phyloP scores from a whole-genome alignment of 2,329 filamentous ascomycete species.

The Xylariaceae sp. region DNA sequence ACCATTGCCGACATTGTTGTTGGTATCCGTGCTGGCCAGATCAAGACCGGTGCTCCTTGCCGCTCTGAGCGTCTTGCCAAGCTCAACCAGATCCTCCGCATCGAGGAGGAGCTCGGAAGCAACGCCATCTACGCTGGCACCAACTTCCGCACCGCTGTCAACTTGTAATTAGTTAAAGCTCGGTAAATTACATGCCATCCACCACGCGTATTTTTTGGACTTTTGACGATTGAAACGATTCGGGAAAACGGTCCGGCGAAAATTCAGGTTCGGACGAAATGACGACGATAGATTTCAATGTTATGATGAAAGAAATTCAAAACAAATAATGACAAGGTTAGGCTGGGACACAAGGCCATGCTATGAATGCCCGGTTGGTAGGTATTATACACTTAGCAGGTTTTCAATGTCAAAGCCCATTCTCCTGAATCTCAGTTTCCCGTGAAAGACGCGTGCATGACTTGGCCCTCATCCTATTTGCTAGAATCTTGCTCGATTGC shows the following conservation, averaged over 20 bases:
- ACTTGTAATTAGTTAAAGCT: constrained; percentile 56
- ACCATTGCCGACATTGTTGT: constrained; percentile 98
- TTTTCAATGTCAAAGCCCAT: not conserved
- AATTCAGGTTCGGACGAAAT: constrained; percentile 24
- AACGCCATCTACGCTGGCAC: constrained; percentile 87
- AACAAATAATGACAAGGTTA: constrained; percentile 14
- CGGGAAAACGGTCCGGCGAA: constrained; percentile 26
- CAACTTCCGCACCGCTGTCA: constrained; percentile 88
- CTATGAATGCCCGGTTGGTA: not conserved
- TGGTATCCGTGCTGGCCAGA: constrained; percentile 92
- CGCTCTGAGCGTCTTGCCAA: constrained; percentile 98
- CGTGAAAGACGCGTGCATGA: not conserved
- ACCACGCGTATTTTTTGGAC: constrained; percentile 15
- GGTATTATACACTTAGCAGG: not conserved
- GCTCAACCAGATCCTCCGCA: constrained; percentile 99
- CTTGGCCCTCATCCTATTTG: no score
- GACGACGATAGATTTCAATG: constrained; percentile 25
- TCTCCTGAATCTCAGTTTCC: not conserved
- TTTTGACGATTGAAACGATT: constrained; percentile 27
- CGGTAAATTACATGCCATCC: constrained; percentile 8
- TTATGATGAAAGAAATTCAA: constrained; percentile 22
- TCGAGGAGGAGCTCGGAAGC: constrained; percentile 95
- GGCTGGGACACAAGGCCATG: constrained; percentile 5
- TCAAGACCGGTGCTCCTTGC: constrained; percentile 96
- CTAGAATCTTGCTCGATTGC: no score